phyloP scores from a whole-genome alignment of 78 protist genomes.

The Bodo saltans region DNA sequence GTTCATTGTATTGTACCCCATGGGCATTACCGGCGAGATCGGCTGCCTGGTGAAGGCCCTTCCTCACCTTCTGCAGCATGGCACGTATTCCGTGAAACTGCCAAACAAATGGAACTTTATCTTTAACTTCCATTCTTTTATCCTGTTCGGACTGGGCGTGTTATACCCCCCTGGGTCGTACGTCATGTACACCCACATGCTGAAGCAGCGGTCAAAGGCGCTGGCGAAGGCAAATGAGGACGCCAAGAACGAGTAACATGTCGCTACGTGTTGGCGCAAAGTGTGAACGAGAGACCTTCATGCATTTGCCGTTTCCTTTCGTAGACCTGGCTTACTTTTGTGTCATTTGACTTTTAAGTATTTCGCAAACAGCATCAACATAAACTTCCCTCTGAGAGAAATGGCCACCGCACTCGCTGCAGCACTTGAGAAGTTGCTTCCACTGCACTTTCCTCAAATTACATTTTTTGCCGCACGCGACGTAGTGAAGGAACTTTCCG shows the following conservation, averaged over 20 bases:
- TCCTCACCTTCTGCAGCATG: background rate
- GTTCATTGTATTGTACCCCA: conserved; percentile 37
- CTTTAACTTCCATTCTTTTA: background rate
- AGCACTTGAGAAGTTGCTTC: background rate
- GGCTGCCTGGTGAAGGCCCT: background rate
- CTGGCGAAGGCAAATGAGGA: background rate
- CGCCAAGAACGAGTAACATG: too few relatives aligned
- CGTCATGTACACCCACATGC: conserved; percentile 26
- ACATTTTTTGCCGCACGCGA: background rate
- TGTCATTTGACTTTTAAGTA: too few relatives aligned
- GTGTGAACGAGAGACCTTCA: too few relatives aligned
- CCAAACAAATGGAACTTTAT: background rate
- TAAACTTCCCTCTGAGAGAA: too few relatives aligned
- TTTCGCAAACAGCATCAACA: too few relatives aligned
- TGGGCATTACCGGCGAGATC: conserved; percentile 35
- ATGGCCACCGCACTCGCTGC: too few relatives aligned
- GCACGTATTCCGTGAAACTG: background rate
- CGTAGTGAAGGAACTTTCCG: background rate
- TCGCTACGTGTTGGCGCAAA: too few relatives aligned
- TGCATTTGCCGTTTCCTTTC: too few relatives aligned
- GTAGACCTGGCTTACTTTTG: too few relatives aligned
- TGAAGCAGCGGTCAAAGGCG: conserved; percentile 26
- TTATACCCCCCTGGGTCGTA: conserved; percentile 2
- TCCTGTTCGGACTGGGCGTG: background rate
- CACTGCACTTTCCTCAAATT: background rate